These are phyloP conservation scores for Gossypium davidsonii DNA, from an alignment of 441 rosid genomes.

Conservation along the genomic window DNA sequence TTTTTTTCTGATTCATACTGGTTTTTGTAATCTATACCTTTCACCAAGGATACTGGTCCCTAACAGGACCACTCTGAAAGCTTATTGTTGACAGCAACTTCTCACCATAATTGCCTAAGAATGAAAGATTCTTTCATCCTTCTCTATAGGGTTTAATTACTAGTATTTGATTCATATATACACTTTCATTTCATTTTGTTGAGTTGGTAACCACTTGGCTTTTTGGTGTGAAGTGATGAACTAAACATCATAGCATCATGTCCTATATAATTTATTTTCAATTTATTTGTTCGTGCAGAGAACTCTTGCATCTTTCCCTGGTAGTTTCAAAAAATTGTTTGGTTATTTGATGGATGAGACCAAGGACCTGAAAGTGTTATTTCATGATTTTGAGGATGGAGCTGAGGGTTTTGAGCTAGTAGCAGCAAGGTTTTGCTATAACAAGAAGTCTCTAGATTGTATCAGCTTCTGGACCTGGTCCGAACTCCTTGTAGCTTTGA, in stretches of 20 bases:
- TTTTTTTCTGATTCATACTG: constrained; percentile 9
- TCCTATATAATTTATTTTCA: not conserved
- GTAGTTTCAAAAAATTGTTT: constrained; percentile 32
- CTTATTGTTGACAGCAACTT: constrained; percentile 18
- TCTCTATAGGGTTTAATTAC: not conserved
- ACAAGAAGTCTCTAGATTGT: constrained; percentile 26
- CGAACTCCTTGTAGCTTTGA: constrained; percentile 39
- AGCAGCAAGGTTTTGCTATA: constrained; percentile 43
- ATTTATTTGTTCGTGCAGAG: constrained; percentile 23
- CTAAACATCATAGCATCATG: not conserved
- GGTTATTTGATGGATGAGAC: constrained; percentile 10
- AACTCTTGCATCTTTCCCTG: constrained; percentile 32
- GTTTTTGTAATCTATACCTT: constrained; percentile 5
- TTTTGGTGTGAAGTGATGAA: not conserved
- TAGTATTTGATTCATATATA: not conserved
- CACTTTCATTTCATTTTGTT: constrained; percentile 5
- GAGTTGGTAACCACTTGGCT: constrained; percentile 9
- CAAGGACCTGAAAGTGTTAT: constrained; percentile 34
- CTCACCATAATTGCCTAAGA: constrained; percentile 10
- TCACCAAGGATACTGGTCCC: not conserved
- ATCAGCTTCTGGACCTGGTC: constrained; percentile 51
- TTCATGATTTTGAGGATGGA: constrained; percentile 52
- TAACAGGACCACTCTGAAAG: constrained; percentile 8
- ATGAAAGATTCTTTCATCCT: constrained; percentile 7
- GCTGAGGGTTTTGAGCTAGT: constrained; percentile 51